phyloP scores from a whole-genome alignment of 169 alveolate species.

The Besnoitia besnoiti region DNA sequence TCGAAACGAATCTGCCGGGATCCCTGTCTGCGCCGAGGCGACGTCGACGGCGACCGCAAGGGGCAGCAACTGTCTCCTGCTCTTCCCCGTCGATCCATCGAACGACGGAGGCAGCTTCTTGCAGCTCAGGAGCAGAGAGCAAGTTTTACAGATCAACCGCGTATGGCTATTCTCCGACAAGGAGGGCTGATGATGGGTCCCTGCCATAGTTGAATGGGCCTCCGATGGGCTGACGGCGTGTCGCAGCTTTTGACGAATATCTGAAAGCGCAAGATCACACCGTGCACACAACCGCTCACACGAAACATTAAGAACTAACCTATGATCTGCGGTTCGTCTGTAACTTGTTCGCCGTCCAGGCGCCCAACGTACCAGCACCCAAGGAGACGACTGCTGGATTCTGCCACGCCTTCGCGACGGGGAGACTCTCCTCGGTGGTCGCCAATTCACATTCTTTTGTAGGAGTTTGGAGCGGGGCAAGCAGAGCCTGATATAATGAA shows the following conservation, averaged over 20 bases:
- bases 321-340: not conserved
- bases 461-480: not conserved
- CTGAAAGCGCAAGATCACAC: not conserved
- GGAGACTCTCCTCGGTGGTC: not conserved
- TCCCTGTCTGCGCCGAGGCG: slow-evolving; percentile 7
- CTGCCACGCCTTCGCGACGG: not conserved
- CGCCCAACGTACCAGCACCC: not conserved
- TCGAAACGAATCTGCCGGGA: not conserved
- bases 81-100: not conserved
- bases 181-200: not conserved
- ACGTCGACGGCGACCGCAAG: slow-evolving; percentile 6
- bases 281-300: not conserved
- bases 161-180: not conserved
- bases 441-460: not conserved
- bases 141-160: not conserved
- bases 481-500: not conserved
- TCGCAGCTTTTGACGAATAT: not conserved
- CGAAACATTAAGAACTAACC: no score
- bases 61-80: not conserved
- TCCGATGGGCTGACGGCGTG: not conserved
- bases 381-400: not conserved
- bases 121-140: slow-evolving; percentile 26
- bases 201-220: not conserved
- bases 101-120: not conserved
- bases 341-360: not conserved